Conservation (phyloP, 2,329 filamentous ascomycete genomes). For the Fusarium graminum region DNA sequence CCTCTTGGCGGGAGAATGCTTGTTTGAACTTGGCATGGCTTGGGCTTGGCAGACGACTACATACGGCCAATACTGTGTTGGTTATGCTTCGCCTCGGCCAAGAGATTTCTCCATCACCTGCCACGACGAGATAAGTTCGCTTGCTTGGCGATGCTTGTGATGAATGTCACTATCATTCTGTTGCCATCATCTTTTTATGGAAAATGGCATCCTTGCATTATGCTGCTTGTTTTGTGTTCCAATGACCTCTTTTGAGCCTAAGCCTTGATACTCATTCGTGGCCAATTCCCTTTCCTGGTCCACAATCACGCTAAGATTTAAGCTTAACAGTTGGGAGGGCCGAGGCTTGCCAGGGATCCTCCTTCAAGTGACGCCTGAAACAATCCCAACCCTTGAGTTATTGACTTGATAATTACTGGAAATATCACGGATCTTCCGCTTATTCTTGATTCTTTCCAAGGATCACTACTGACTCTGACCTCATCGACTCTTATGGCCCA, state of each 20-base stretch:
- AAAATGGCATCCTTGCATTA: conserved; percentile 16
- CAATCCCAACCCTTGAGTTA: conserved; percentile 4
- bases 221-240: conserved; percentile 9
- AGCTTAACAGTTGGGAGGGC: conserved; percentile 35
- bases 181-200: conserved; percentile 17
- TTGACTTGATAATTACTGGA: not conserved
- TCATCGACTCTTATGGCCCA: conserved; percentile 11
- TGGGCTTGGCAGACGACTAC: conserved; percentile 38
- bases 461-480: conserved; percentile 3
- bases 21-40: conserved; percentile 44
- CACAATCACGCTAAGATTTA: conserved; percentile 40
- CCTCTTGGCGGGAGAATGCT: conserved; percentile 26
- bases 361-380: conserved; percentile 22
- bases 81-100: conserved; percentile 40
- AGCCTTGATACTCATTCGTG: not conserved
- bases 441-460: conserved; percentile 6
- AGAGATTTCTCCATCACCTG: conserved; percentile 36
- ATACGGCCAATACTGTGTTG: conserved; percentile 11
- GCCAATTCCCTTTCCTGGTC: conserved; percentile 1
- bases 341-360: conserved; percentile 27
- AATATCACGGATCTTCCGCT: not conserved
- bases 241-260: conserved; percentile 15
- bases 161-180: conserved; percentile 21
- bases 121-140: conserved; percentile 25
- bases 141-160: conserved; percentile 29